Conservation (phyloP, 75 land plant genomes). For the Cunninghamia lanceolata region DNA sequence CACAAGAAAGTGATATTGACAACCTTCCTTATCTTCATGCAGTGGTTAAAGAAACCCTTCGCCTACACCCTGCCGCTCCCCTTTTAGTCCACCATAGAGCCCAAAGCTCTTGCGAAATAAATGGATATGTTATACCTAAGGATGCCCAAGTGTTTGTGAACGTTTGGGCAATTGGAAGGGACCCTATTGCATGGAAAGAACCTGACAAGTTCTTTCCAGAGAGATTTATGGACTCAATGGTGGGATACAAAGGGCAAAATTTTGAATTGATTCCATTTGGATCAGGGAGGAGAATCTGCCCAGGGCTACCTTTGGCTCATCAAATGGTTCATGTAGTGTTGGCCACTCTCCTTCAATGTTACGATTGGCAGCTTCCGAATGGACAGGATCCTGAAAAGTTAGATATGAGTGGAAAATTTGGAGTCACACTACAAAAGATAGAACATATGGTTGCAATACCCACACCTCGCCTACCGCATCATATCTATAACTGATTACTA, state of each 20-base stretch:
- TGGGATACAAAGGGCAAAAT: constrained; percentile 43
- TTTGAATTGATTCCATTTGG: constrained; percentile 69
- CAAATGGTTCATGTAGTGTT: constrained; percentile 41
- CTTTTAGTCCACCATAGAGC: constrained; percentile 1
- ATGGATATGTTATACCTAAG: constrained; percentile 24
- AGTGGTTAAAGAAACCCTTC: constrained; percentile 6
- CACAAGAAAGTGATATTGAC: constrained; percentile 2
- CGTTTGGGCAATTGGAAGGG: constrained; percentile 15
- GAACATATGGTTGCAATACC: constrained; percentile 22
- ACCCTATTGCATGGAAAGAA: constrained; percentile 36
- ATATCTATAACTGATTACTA: not conserved
- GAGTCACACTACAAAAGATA: constrained; percentile 46
- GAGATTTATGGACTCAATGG: constrained; percentile 39
- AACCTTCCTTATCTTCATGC: not conserved
- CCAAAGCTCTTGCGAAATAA: not conserved
- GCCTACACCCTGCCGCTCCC: constrained; percentile 12
- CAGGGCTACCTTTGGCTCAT: constrained; percentile 50
- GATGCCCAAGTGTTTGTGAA: constrained; percentile 19
- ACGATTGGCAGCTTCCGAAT: constrained; percentile 45
- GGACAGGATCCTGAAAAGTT: constrained; percentile 39
- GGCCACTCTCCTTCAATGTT: constrained; percentile 53
- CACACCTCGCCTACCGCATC: not conserved
- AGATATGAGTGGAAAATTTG: constrained; percentile 69
- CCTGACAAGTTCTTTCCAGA: constrained; percentile 58
- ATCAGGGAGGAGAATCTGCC: constrained; percentile 66